Base-by-base conservation (phyloP, 2,329 filamentous ascomycete species). In the Cercospora zeina region DNA sequence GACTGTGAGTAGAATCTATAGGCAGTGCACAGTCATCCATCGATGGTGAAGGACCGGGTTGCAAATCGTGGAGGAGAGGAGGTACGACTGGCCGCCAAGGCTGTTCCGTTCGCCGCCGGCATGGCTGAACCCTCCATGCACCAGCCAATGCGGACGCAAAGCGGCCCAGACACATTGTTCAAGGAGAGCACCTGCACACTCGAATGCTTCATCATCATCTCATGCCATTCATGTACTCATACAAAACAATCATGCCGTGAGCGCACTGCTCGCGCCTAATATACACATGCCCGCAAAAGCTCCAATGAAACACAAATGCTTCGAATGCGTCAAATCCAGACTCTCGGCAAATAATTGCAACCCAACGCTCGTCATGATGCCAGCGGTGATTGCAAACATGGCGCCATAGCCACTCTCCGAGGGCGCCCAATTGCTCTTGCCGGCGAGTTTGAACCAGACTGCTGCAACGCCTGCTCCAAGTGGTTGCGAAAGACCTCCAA, bases 311-410 rank as follows among this genome's bases (percentile, higher is more conserved):
- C 89, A 93, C 71, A 95, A 73, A 64, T 87, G 87, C 64, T 88
- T 83, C 71, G 88, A 88, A 78, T 96, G 91, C 68, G 91, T 93
- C 72, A 97, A 77, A 62, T 88, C 89, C 73, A 96, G 75, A 68
- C 89, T 89, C 79, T 99, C 93, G 3, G 89, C 88, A 72, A 97
- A 93, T 6, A 99, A 80, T 77, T 96, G 90, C 72, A 99, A 77
- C 2, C 89, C 92, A 31, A 99, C 95, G 70, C 89, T 95, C 30
- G 91, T 88, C 95, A 99, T 97, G 70, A 99, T 96, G 1, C 95
- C 95, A 0, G 92, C 87, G 0, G 93, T 97, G 9, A 87, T 80
- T 6, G 91, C 93, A 79, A 99, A 99, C 78, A 97, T 88, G 57
- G 84, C 85, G 0, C 88, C 90, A 71, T 95, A 93, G 0, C 85